Percentiles rank a stretch among this genome's conserved stretches.
Conservation (phyloP, 208 protist species). For the Acanthamoeba culbertsoni region DNA sequence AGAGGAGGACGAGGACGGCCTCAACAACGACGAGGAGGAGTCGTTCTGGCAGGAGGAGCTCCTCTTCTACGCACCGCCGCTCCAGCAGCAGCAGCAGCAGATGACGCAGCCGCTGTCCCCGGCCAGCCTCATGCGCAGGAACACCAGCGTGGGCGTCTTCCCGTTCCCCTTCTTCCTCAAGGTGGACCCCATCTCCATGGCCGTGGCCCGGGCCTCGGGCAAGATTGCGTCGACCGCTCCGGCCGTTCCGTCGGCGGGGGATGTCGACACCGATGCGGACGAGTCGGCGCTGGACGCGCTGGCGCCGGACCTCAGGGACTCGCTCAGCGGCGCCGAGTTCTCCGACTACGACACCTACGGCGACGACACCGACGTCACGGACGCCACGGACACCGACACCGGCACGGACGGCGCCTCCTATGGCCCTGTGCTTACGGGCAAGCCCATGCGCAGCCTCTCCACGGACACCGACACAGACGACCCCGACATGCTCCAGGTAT, state of each 20-base stretch:
- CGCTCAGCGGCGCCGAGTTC: background rate
- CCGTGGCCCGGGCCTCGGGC: background rate
- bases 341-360: background rate
- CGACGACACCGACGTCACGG: background rate
- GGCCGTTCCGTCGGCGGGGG: too few species aligned
- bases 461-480: conserved; percentile 41
- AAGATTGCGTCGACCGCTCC: background rate
- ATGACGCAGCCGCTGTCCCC: background rate
- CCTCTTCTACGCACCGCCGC: conserved; percentile 12
- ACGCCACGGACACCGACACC: background rate
- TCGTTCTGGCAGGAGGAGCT: conserved; percentile 57
- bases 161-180: conserved; percentile 57
- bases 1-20: background rate
- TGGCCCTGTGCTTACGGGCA: background rate
- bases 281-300: background rate
- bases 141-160: background rate
- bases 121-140: background rate
- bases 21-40: background rate
- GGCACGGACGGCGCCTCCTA: background rate
- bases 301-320: background rate
- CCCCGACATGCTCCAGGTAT: background rate
- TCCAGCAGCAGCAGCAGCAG: background rate
- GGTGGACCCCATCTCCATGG: background rate
- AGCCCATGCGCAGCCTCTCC: background rate
- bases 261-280: background rate